Conservation (phyloP, 2,329 filamentous ascomycete genomes). For the Sclerotinia borealis region DNA sequence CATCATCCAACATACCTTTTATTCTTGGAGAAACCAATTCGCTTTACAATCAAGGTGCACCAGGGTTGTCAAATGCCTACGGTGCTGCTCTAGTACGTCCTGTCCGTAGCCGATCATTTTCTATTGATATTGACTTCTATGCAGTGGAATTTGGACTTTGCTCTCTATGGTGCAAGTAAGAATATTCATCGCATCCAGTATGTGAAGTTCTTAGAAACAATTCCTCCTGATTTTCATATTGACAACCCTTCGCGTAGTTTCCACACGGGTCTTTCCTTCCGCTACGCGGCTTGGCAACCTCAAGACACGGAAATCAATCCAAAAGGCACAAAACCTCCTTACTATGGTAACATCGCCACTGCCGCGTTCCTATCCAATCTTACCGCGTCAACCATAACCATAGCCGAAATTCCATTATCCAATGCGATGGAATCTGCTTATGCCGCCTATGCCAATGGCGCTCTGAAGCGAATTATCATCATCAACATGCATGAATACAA, state of each 20-base stretch:
- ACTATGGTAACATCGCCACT: conserved; percentile 56
- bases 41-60: conserved; percentile 54
- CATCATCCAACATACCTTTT: conserved; percentile 28
- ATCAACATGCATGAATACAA: conserved; percentile 57
- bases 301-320: conserved; percentile 43
- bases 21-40: conserved; percentile 47
- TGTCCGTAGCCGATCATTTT: not conserved
- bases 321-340: conserved; percentile 55
- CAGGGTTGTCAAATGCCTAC: conserved; percentile 58
- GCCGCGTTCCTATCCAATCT: conserved; percentile 48
- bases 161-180: conserved; percentile 49
- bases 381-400: conserved; percentile 33
- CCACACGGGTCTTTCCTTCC: conserved; percentile 59
- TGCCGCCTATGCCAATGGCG: conserved; percentile 43
- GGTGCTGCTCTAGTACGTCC: conserved; percentile 47
- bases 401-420: conserved; percentile 43
- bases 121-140: not conserved
- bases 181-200: conserved; percentile 50
- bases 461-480: conserved; percentile 44
- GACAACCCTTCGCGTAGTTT: conserved; percentile 33
- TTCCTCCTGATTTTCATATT: not conserved
- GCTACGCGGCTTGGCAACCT: conserved; percentile 57
- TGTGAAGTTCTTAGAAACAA: not conserved
- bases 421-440: conserved; percentile 44
- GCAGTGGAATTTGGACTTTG: conserved; percentile 55